Conservation (phyloP, 306 rosid genomes). For the Rosa chinensis region DNA sequence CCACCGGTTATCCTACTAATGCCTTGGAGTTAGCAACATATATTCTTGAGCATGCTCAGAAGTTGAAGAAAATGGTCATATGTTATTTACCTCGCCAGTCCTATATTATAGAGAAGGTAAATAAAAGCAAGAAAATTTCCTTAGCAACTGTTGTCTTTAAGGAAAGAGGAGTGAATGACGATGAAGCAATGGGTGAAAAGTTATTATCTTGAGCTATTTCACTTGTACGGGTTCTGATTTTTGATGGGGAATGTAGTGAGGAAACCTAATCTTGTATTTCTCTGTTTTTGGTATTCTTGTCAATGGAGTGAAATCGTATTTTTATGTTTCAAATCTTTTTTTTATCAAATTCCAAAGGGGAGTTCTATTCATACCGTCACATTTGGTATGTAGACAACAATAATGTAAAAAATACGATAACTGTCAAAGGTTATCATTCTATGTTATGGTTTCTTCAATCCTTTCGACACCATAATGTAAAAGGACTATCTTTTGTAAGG, state of each 20-base stretch:
- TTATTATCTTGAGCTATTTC: not conserved
- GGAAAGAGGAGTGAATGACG: not conserved
- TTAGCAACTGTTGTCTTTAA: not conserved
- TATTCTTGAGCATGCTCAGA: not conserved
- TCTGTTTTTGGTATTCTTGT: not conserved
- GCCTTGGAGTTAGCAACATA: not conserved
- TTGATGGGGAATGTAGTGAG: not conserved
- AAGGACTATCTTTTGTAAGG: too few relatives aligned
- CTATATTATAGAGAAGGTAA: not conserved
- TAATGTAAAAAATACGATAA: too few relatives aligned
- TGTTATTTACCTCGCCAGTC: not conserved
- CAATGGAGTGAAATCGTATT: not conserved
- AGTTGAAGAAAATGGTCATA: slow-evolving; percentile 15
- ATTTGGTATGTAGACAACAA: not conserved
- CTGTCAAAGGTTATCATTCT: not conserved
- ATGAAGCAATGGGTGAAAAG: not conserved
- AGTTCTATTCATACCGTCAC: not conserved
- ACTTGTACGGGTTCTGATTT: not conserved
- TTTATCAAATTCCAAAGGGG: not conserved
- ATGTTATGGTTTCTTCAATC: too few relatives aligned
- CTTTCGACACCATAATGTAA: too few relatives aligned
- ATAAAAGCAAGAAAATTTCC: not conserved
- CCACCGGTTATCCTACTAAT: not conserved
- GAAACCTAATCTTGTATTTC: not conserved
- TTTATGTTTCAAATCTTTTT: not conserved